Percentiles rank a stretch among this genome's conserved stretches.
These are phyloP conservation scores for Verticillium klebahnii DNA, from an alignment of 2,329 filamentous ascomycete species.

Conservation along the genomic window DNA sequence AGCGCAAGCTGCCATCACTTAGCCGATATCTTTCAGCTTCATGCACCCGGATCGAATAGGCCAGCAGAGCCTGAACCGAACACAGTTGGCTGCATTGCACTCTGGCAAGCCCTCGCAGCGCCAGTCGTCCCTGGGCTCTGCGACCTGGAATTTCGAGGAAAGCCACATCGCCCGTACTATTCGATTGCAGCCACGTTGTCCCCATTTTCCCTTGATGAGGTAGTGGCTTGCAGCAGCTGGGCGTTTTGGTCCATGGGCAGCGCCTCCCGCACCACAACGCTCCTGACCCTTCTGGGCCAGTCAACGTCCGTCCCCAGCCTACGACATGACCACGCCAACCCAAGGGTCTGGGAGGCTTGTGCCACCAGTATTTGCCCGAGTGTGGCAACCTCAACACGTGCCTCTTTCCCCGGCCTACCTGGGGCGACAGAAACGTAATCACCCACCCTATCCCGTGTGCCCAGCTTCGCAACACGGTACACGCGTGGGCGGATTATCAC, in stretches of 20 bases:
- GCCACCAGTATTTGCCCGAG: not conserved
- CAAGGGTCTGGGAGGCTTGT: not conserved
- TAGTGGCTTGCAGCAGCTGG: not conserved
- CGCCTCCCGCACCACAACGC: not conserved
- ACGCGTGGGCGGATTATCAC: too few species aligned
- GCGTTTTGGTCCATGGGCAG: not conserved
- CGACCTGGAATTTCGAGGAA: not conserved
- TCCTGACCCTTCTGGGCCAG: not conserved
- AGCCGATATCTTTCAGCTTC: not conserved
- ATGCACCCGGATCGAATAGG: not conserved
- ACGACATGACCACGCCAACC: not conserved
- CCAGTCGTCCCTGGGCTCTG: not conserved
- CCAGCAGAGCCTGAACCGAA: not conserved
- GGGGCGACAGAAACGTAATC: too few species aligned
- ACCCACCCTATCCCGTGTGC: too few species aligned
- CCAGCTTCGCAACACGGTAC: too few species aligned
- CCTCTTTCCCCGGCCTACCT: too few species aligned
- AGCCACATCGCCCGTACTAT: not conserved
- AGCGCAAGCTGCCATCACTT: not conserved
- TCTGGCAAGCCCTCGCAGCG: not conserved
- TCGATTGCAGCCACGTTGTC: not conserved
- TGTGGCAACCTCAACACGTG: not conserved
- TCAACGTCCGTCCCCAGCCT: not conserved
- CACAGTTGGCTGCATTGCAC: not conserved
- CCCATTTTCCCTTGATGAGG: not conserved